These are phyloP conservation scores for Beauveria caledonica DNA, from an alignment of 2,329 filamentous ascomycete genomes.

Conservation along the genomic window DNA sequence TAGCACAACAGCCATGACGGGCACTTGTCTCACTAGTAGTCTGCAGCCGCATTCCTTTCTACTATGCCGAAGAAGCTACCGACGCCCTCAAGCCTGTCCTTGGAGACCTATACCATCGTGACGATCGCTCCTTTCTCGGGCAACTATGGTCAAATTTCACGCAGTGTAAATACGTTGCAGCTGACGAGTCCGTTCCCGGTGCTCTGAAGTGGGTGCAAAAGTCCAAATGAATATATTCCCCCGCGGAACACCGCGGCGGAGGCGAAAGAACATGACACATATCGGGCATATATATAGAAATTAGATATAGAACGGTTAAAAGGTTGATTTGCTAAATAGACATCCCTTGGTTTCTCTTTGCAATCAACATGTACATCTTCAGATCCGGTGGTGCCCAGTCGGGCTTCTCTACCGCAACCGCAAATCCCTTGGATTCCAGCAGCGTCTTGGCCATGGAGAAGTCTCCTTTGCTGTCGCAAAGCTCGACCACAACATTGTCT, in stretches of 20 bases:
- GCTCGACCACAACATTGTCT: conserved; percentile 17
- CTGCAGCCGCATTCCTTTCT: conserved; percentile 46
- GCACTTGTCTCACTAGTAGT: neutral
- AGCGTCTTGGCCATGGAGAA: conserved; percentile 12
- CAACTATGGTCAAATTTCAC: conserved; percentile 39
- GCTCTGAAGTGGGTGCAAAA: conserved; percentile 15
- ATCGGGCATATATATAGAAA: neutral
- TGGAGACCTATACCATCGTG: conserved; percentile 43
- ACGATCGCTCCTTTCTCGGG: conserved; percentile 35
- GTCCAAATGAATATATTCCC: neutral
- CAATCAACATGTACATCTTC: conserved; percentile 10
- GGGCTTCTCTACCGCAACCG: conserved; percentile 8
- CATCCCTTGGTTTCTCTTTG: neutral
- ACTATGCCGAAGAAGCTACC: conserved; percentile 52
- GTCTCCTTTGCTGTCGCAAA: conserved; percentile 14
- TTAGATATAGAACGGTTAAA: neutral
- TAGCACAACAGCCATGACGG: neutral
- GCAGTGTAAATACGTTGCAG: conserved; percentile 39
- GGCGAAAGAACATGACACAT: too few relatives aligned
- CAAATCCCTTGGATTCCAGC: conserved; percentile 17
- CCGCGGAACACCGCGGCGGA: too few relatives aligned
- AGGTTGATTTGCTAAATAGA: neutral
- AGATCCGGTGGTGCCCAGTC: conserved; percentile 7
- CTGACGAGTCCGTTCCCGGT: conserved; percentile 20
- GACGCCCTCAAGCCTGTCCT: conserved; percentile 48